Evolutionary conservation across 2,329 filamentous ascomycete genomes (phyloP).

Genomic region (Hymenoscyphus infarciens): DNA sequence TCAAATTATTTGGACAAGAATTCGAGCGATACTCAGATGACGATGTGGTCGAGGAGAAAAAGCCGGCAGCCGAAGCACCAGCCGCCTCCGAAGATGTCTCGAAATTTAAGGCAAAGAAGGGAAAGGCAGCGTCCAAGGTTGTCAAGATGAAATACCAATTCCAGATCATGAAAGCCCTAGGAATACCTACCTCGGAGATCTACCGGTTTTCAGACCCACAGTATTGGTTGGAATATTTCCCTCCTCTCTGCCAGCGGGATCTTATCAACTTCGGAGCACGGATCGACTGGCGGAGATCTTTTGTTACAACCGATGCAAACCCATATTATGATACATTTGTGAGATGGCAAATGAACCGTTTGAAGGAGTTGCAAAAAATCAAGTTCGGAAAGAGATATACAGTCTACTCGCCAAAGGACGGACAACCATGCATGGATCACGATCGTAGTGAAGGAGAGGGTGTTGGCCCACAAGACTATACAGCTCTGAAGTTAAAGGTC

Average conservation of each 20-base stretch:
- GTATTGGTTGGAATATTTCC: constrained; percentile 91
- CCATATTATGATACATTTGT: constrained; percentile 96
- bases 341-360: constrained; percentile 92
- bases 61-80: constrained; percentile 55
- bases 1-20: constrained; percentile 81
- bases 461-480: constrained; percentile 85
- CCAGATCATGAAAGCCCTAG: constrained; percentile 89
- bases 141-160: constrained; percentile 95
- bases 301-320: constrained; percentile 95
- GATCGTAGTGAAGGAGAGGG: constrained; percentile 79
- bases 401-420: constrained; percentile 86
- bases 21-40: constrained; percentile 75
- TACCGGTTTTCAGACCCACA: constrained; percentile 89
- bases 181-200: constrained; percentile 83
- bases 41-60: constrained; percentile 48
- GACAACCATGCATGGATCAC: constrained; percentile 84
- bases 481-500: constrained; percentile 84
- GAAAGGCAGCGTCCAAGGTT: constrained; percentile 85
- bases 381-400: constrained; percentile 92
- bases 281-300: constrained; percentile 88
- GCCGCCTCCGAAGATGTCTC: constrained; percentile 76
- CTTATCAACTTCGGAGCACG: constrained; percentile 79
- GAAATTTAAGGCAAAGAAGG: constrained; percentile 90
- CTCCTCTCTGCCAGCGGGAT: constrained; percentile 73
- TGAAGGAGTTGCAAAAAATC: constrained; percentile 87